Conservation (phyloP, 176 grass and related monocot species). For the Carex scoparia region DNA sequence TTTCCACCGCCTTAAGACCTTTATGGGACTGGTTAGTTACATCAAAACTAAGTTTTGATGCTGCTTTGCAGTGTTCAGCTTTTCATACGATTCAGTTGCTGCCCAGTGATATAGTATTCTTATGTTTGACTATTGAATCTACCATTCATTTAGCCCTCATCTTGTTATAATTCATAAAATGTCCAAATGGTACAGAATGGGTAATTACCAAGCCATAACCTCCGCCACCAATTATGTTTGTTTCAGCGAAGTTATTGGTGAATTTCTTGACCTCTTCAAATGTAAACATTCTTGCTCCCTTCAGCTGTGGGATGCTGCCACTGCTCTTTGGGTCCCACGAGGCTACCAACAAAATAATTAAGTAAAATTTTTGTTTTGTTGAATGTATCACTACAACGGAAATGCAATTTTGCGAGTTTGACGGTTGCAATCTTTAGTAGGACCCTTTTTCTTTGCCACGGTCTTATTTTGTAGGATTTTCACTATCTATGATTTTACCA, state of each 20-base stretch:
- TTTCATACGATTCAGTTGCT: neutral
- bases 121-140: neutral
- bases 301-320: constrained; percentile 55
- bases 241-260: constrained; percentile 57
- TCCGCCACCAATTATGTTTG: constrained; percentile 49
- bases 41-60: neutral
- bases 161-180: neutral
- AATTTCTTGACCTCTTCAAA: constrained; percentile 67
- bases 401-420: neutral
- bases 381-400: constrained; percentile 1
- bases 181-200: neutral
- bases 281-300: constrained; percentile 53
- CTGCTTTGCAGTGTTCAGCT: neutral
- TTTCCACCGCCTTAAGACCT: too few relatives aligned
- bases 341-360: constrained; percentile 30
- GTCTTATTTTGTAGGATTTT: neutral
- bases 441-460: neutral
- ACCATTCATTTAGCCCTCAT: neutral
- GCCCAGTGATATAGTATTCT: neutral
- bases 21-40: too few relatives aligned
- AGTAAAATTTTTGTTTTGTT: neutral
- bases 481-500: neutral
- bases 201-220: constrained; percentile 65
- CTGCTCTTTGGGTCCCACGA: constrained; percentile 65
- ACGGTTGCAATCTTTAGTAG: neutral